Base-by-base conservation (phyloP, 768 basidiomycete genomes). In the Trametes punicea region DNA sequence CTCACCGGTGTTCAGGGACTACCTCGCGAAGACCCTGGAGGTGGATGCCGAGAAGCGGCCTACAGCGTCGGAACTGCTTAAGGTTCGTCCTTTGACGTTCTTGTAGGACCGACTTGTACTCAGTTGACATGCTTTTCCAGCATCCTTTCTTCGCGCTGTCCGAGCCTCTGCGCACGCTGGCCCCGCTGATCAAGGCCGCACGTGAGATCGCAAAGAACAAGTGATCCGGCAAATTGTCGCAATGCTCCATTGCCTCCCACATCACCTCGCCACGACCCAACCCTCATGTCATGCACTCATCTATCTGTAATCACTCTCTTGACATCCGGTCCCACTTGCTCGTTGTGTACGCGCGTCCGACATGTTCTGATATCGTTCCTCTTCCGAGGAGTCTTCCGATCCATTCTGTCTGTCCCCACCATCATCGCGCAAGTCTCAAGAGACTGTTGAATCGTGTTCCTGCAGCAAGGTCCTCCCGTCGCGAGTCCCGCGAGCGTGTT, bases 21-120 rank as follows among this genome's bases (percentile, higher is more conserved):
- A 97, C 65, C 76, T 99, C 39, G 80, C 86, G 4, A 85, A 88
- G 72, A 87, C 88, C 8, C 76, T 98, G 42, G 94, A 97, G 65
- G 97, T 98, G 16, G 94, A 98, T 65, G 89, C 91, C 13, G 95
- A 98, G 69, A 93, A 90, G 73, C 80, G 97, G 55, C 96, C 94
- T 0, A 87, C 82, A 46, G 94, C 95, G 2, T 85, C 85, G 1
- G 81, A 87, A 64, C 76, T 97, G 23, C 74, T 97, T 40, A 78
- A 83, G 71, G 93, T 93, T 59, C 57, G 81, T 67, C 6, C 25
- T 15, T 6, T 8, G 7, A 20, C 26, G 25, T 15, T 33, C 23
- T 27, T 56, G 8, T 34, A 8, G n/a, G 2, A 26, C 9, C 6
- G 11, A 21, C 21, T 39, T 18, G 27, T 34, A 18, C 20, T 25